Conservation (phyloP, 768 basidiomycete species). For the Hericium coralloides region DNA sequence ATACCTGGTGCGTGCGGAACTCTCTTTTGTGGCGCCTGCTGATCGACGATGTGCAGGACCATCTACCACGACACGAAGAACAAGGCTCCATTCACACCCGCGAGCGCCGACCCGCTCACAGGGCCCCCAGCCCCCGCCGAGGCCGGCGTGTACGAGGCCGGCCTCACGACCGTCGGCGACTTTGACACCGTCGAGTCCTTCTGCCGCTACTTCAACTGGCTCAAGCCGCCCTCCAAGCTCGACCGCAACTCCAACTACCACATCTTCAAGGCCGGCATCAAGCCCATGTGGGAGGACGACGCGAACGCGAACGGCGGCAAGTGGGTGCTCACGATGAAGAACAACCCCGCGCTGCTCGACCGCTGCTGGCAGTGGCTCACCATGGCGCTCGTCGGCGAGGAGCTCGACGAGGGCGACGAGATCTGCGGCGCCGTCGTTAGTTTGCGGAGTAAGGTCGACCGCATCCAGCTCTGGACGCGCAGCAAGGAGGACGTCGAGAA, state of each 20-base stretch:
- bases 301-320: constrained; percentile 90
- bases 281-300: constrained; percentile 94
- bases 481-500: constrained; percentile 78
- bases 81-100: constrained; percentile 53
- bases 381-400: constrained; percentile 85
- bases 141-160: constrained; percentile 74
- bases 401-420: constrained; percentile 58
- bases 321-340: constrained; percentile 93
- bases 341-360: constrained; percentile 70
- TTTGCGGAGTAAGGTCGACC: constrained; percentile 75
- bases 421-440: constrained; percentile 87
- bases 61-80: constrained; percentile 85
- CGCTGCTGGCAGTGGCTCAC: constrained; percentile 86
- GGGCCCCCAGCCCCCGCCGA: constrained; percentile 39
- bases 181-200: constrained; percentile 87
- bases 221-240: constrained; percentile 83
- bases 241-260: constrained; percentile 92
- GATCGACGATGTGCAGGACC: constrained; percentile 44
- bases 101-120: constrained; percentile 17
- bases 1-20: constrained; percentile 75
- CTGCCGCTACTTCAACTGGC: constrained; percentile 91
- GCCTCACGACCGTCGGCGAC: constrained; percentile 78
- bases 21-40: neutral
- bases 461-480: constrained; percentile 89
- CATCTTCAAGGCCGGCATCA: constrained; percentile 88